These are phyloP conservation scores for Bertia moriformis DNA, from an alignment of 2,329 filamentous ascomycete species.

Conservation along the genomic window DNA sequence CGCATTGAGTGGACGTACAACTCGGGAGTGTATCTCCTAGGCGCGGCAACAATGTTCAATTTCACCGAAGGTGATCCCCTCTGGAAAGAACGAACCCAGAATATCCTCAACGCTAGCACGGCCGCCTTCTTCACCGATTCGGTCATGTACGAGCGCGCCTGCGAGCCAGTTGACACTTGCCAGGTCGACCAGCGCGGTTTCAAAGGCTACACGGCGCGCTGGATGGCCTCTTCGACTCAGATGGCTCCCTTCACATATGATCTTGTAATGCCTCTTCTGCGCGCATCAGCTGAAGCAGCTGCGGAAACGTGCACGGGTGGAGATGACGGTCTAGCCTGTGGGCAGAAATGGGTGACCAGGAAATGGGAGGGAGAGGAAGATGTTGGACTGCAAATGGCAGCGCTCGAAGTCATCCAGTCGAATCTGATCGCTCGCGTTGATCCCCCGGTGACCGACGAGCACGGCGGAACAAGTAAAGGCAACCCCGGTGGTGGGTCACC, in stretches of 20 bases:
- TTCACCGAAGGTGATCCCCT: constrained; percentile 27
- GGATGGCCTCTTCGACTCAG: constrained; percentile 42
- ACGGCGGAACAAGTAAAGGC: background rate
- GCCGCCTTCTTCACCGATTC: constrained; percentile 38
- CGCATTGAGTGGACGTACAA: constrained; percentile 50
- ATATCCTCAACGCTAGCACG: constrained; percentile 32
- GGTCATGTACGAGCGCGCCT: constrained; percentile 54
- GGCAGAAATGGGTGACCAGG: background rate
- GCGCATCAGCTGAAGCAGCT: background rate
- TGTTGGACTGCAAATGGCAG: background rate
- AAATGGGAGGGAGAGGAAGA: background rate
- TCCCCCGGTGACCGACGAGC: background rate
- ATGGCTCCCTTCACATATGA: constrained; percentile 30
- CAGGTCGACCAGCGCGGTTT: constrained; percentile 51
- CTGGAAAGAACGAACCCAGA: constrained; percentile 37
- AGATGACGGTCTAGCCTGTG: background rate
- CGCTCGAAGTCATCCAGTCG: background rate
- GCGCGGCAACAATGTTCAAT: constrained; percentile 49
- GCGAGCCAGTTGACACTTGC: constrained; percentile 41
- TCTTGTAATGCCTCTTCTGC: background rate
- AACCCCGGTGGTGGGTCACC: background rate
- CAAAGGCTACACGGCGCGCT: constrained; percentile 54
- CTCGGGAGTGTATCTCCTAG: constrained; percentile 50
- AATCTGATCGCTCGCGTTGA: background rate
- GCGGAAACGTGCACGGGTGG: background rate